These are phyloP conservation scores for Brettanomyces sp. DNA, from an alignment of 805 yeast genomes.

Conservation along the genomic window DNA sequence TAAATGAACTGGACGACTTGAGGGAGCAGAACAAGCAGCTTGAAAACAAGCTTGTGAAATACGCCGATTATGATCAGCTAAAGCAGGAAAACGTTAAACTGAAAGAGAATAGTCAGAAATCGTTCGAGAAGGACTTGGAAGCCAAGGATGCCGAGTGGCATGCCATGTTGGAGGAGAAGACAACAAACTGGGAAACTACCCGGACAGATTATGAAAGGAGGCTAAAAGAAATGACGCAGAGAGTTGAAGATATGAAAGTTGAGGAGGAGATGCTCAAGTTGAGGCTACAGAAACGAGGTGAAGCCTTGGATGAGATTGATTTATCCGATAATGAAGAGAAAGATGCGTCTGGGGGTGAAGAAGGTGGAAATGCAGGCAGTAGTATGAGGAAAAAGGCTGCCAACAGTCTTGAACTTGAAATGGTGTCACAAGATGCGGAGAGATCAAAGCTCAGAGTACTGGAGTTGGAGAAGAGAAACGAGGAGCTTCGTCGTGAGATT, in stretches of 20 bases:
- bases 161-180: constrained; percentile 64
- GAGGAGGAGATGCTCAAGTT: constrained; percentile 56
- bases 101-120: constrained; percentile 48
- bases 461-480: constrained; percentile 72
- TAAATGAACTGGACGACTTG: constrained; percentile 41
- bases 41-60: constrained; percentile 50
- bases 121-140: constrained; percentile 42
- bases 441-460: constrained; percentile 54
- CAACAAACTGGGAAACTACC: constrained; percentile 47
- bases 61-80: constrained; percentile 72
- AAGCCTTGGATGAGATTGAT: constrained; percentile 29
- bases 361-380: background rate
- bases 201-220: constrained; percentile 44
- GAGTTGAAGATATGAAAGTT: constrained; percentile 56
- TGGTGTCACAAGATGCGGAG: constrained; percentile 69
- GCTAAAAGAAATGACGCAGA: constrained; percentile 40
- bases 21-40: constrained; percentile 40
- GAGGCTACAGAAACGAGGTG: constrained; percentile 40
- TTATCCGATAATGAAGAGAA: constrained; percentile 17
- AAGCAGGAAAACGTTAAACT: constrained; percentile 47
- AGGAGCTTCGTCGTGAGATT: constrained; percentile 59
- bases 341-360: constrained; percentile 9
- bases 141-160: constrained; percentile 61
- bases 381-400: constrained; percentile 22
- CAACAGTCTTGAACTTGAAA: constrained; percentile 45